Conservation (phyloP, 495 filamentous ascomycete species). For the Annulohypoxylon maeteangense region DNA sequence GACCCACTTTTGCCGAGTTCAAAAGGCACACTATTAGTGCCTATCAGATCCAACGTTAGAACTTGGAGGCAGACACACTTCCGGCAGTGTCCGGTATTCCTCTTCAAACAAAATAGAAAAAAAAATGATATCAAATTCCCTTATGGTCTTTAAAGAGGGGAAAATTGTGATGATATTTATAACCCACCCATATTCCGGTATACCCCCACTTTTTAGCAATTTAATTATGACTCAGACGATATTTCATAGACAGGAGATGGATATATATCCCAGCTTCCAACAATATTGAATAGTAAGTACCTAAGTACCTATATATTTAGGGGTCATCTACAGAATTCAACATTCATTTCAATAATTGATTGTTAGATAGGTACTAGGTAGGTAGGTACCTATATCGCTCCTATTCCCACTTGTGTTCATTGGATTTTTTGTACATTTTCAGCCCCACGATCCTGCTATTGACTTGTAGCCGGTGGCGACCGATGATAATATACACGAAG, state of each 20-base stretch:
- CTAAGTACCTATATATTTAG: neutral
- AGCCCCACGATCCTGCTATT: neutral
- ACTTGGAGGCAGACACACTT: constrained; percentile 24
- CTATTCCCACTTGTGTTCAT: neutral
- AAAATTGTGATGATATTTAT: constrained; percentile 30
- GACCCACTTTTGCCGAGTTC: constrained; percentile 15
- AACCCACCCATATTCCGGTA: constrained; percentile 13
- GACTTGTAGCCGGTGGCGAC: constrained; percentile 1
- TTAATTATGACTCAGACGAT: constrained; percentile 30
- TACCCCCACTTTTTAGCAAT: constrained; percentile 19
- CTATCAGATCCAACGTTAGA: constrained; percentile 24
- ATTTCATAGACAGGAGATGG: neutral
- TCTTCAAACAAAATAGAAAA: constrained; percentile 23
- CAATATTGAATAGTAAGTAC: neutral
- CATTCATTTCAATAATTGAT: neutral
- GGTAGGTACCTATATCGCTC: neutral
- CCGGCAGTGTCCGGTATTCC: constrained; percentile 13
- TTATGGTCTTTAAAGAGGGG: constrained; percentile 13
- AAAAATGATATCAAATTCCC: constrained; percentile 9
- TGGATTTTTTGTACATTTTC: constrained; percentile 12
- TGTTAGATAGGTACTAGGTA: neutral
- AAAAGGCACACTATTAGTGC: constrained; percentile 14
- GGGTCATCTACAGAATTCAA: neutral
- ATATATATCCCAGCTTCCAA: neutral
- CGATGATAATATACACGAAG: constrained; percentile 31